Evolutionary conservation across 2,329 filamentous ascomycete species (phyloP), one percentile per base, ranked within the genome.

Genomic region (Fusarium sp.): DNA sequence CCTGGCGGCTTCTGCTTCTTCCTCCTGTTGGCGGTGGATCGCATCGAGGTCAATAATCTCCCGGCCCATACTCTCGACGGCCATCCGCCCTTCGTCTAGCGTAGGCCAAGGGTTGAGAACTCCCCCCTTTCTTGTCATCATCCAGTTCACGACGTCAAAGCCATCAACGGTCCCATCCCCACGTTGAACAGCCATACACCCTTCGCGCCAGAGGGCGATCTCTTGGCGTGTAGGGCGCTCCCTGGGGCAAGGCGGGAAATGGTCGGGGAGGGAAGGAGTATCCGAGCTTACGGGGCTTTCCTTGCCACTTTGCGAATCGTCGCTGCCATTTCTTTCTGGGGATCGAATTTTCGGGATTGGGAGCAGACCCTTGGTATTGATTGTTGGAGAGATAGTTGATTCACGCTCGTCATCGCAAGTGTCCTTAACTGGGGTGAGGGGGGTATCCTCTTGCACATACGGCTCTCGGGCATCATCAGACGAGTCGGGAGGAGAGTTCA

Each of bases 61-160:
- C 26, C 66, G 75, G 28, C 69, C 45, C 74, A 79, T 76, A 17
- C 38, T 60, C 30, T 73, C 52, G 20, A 79, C 57, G 4, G 60
- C 68, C 36, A 45, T 61, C 12, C 64, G 36, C 5, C 66, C 69
- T 22, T 77, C 74, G 13, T 73, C 60, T 22, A 79, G 74, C 32
- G 61, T 42, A 10, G 71, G 60, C 75, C 76, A 78, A 30, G 62
- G 28, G 32, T 68, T 69, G 36, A 34, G 56, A 24, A 48, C 24
- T 14, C 77, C 75, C 20, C 77, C 77, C 22, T 68, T 76, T 55
- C 70, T 68, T 8, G 74, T 74, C 70, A 78, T 51, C 26, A 78
- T 58, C 52, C 74, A 68, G n/a, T 56, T 51, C 47, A 74, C 66
- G 42, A 78, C 73, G 15, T 79, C 75, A 15, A 64, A 47, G 9